A percentile compares a stretch with the other conserved stretches of the same genome.
phyloP scores from a whole-genome alignment of 495 filamentous ascomycete genomes.

The Margaritispora aquatica region DNA sequence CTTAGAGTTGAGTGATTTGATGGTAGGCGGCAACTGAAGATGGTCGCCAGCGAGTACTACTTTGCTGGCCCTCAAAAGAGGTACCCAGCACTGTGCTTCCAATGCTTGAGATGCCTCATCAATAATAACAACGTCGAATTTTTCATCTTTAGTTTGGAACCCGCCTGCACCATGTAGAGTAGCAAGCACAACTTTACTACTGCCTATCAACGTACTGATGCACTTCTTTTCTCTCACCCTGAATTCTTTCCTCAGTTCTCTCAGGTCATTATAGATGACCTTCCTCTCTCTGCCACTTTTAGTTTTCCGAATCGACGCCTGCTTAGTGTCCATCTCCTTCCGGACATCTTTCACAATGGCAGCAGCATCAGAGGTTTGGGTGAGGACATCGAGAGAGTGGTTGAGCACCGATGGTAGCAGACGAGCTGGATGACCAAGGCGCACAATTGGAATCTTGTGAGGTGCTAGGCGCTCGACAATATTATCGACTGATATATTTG shows the following conservation, averaged over 20 bases:
- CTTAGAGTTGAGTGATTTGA: slow-evolving; percentile 71
- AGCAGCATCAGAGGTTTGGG: slow-evolving; percentile 82
- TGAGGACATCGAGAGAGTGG: slow-evolving; percentile 90
- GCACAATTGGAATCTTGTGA: slow-evolving; percentile 77
- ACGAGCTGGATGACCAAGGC: slow-evolving; percentile 88
- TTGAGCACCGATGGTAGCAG: slow-evolving; percentile 82
- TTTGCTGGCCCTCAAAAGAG: slow-evolving; percentile 73
- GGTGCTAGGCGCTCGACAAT: slow-evolving; percentile 90
- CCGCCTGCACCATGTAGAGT: slow-evolving; percentile 92
- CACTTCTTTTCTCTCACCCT: slow-evolving; percentile 77
- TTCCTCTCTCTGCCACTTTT: slow-evolving; percentile 71
- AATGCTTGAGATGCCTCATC: slow-evolving; percentile 95
- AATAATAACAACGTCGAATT: slow-evolving; percentile 91
- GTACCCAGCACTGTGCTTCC: slow-evolving; percentile 98
- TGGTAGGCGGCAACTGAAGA: slow-evolving; percentile 87
- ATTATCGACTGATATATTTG: slow-evolving; percentile 96
- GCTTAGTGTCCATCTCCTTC: slow-evolving; percentile 88
- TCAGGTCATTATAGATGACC: slow-evolving; percentile 79
- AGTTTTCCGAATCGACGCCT: slow-evolving; percentile 82
- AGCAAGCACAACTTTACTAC: slow-evolving; percentile 82
- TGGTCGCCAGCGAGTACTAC: slow-evolving; percentile 92
- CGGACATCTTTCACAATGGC: slow-evolving; percentile 88
- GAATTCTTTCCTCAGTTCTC: slow-evolving; percentile 82
- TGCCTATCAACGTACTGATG: slow-evolving; percentile 63
- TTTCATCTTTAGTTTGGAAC: slow-evolving; percentile 68